These are phyloP conservation scores for Urostyla sp. DNA, from an alignment of 73 alveolate genomes.

Conservation along the genomic window DNA sequence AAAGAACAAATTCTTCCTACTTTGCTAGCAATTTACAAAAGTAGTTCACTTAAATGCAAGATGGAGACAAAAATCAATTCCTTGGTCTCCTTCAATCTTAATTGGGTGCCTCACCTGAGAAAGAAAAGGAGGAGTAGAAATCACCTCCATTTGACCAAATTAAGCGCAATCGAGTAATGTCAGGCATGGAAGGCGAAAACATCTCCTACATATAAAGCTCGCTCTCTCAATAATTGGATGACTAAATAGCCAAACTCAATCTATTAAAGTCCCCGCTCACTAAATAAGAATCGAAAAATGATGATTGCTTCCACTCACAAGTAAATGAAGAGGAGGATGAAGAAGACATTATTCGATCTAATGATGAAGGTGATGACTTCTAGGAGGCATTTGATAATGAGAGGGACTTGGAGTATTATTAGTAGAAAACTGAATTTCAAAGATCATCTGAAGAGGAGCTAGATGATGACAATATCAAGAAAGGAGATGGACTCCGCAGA, in stretches of 20 bases:
- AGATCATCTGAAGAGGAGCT: neutral
- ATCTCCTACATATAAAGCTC: neutral
- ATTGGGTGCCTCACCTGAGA: too few relatives aligned
- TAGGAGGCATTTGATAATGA: neutral
- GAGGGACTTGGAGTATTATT: constrained; percentile 2
- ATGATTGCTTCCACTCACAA: too few relatives aligned
- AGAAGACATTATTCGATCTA: constrained; percentile 3
- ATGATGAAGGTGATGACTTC: neutral
- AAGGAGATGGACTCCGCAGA: constrained; percentile 21
- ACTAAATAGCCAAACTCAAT: too few relatives aligned
- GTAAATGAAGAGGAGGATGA: constrained; percentile 28
- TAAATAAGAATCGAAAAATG: neutral
- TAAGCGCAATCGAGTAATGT: neutral
- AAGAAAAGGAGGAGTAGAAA: neutral
- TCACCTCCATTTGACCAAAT: neutral
- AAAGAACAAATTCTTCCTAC: neutral
- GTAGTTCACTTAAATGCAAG: neutral
- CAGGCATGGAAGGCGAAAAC: neutral
- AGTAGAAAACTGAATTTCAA: neutral
- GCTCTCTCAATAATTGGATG: neutral
- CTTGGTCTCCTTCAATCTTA: constrained; percentile 12
- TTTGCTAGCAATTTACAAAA: too few relatives aligned
- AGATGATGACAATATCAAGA: neutral
- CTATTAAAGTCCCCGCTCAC: neutral
- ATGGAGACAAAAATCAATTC: constrained; percentile 3